phyloP scores from a whole-genome alignment of 345 rosid genomes.

The Laguncularia racemosa region DNA sequence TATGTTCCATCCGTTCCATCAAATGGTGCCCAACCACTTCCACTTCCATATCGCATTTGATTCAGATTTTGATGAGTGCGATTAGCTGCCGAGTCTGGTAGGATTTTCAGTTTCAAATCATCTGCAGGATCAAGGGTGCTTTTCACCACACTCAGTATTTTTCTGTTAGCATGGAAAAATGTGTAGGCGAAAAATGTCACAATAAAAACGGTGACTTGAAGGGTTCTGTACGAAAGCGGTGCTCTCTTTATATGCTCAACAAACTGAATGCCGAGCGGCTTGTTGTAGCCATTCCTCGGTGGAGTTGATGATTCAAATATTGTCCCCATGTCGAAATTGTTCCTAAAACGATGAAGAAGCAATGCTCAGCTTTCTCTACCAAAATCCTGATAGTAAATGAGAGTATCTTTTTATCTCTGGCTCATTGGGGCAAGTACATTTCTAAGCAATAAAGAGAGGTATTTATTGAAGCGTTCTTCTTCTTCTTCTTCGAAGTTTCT shows the following conservation, averaged over 20 bases:
- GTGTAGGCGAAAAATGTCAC: slow-evolving; percentile 75
- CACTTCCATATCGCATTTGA: slow-evolving; percentile 8
- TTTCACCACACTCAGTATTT: slow-evolving; percentile 85
- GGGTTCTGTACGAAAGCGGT: slow-evolving; percentile 52
- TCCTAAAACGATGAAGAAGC: background rate
- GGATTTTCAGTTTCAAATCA: too few species aligned
- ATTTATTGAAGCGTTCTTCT: too few species aligned
- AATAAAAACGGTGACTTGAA: slow-evolving; percentile 69
- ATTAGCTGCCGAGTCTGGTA: too few species aligned
- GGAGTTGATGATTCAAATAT: slow-evolving; percentile 14
- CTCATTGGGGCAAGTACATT: too few species aligned
- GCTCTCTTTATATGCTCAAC: slow-evolving; percentile 39
- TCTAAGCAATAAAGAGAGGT: too few species aligned
- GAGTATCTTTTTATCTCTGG: too few species aligned
- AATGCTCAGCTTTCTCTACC: too few species aligned
- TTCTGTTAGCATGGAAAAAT: slow-evolving; percentile 73
- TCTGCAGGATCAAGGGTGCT: slow-evolving; percentile 68
- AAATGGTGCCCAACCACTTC: slow-evolving; percentile 92
- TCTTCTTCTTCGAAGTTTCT: too few species aligned
- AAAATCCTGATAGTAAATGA: too few species aligned
- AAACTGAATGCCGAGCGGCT: slow-evolving; percentile 61
- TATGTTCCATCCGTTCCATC: slow-evolving; percentile 57
- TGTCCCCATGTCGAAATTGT: slow-evolving; percentile 40
- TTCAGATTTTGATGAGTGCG: too few species aligned
- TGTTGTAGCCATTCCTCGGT: slow-evolving; percentile 12